Evolutionary conservation across 192 early-diverging fungal genomes (phyloP).

Genomic region (Podochytrium sp.): DNA sequence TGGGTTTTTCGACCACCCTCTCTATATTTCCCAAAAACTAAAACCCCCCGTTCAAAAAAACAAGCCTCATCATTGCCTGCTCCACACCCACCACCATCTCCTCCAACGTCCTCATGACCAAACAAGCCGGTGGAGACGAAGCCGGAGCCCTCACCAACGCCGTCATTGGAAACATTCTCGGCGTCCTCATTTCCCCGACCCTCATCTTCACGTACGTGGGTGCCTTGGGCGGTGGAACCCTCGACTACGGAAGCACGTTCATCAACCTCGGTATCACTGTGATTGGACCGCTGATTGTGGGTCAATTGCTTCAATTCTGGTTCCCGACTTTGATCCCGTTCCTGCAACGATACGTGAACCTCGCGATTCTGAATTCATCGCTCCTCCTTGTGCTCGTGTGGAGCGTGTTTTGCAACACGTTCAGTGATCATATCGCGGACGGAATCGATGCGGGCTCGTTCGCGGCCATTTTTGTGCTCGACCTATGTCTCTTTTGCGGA

Average conservation of each 20-base stretch:
- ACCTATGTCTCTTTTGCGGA: constrained; percentile 52
- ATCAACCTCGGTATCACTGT: constrained; percentile 64
- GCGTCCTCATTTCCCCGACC: constrained; percentile 62
- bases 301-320: constrained; percentile 40
- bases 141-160: constrained; percentile 69
- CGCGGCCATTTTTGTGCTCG: constrained; percentile 56
- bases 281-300: constrained; percentile 63
- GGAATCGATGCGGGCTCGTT: constrained; percentile 53
- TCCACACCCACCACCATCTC: constrained; percentile 74
- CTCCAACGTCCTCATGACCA: constrained; percentile 80
- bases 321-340: constrained; percentile 45
- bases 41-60: background rate
- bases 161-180: constrained; percentile 72
- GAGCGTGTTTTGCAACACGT: constrained; percentile 76
- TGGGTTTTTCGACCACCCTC: background rate
- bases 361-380: constrained; percentile 58
- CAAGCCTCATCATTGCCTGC: constrained; percentile 64
- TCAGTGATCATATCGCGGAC: constrained; percentile 56
- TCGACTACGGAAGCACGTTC: constrained; percentile 59
- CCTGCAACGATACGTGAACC: constrained; percentile 53
- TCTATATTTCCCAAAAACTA: background rate
- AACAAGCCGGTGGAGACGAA: constrained; percentile 68
- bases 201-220: constrained; percentile 56
- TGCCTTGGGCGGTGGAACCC: constrained; percentile 29
- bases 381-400: constrained; percentile 70